Percentiles rank a stretch among this genome's conserved stretches.
Conservation (phyloP, 257 asterid genomes). For the Plantago ovata region DNA sequence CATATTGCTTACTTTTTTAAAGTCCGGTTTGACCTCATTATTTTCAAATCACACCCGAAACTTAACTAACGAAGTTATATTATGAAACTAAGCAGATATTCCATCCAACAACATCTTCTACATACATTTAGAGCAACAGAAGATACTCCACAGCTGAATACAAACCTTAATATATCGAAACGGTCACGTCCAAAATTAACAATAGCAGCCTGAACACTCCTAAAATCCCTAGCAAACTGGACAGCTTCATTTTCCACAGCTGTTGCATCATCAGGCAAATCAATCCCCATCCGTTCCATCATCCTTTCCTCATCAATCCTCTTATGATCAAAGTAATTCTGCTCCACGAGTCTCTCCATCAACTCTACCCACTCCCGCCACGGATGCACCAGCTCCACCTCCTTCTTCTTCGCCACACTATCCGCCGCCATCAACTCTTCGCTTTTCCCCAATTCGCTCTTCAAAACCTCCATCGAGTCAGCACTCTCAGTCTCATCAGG, state of each 20-base stretch:
- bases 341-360: conserved; percentile 90
- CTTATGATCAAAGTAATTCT: conserved; percentile 85
- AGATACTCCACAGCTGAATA: not conserved
- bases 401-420: conserved; percentile 29
- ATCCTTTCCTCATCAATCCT: conserved; percentile 89
- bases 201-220: conserved; percentile 68
- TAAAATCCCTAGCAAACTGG: conserved; percentile 73
- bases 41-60: too few relatives aligned
- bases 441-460: conserved; percentile 32
- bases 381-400: conserved; percentile 83
- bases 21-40: too few relatives aligned
- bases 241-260: conserved; percentile 33
- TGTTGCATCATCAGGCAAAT: conserved; percentile 28
- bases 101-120: conserved; percentile 18
- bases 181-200: conserved; percentile 83
- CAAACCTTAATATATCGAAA: conserved; percentile 80
- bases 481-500: not conserved
- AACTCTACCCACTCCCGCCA: conserved; percentile 96
- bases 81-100: not conserved
- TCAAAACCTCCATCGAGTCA: conserved; percentile 28
- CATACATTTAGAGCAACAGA: not conserved
- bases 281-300: conserved; percentile 70
- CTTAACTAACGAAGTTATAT: not conserved
- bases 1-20: too few relatives aligned
- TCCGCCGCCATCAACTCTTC: conserved; percentile 8